Evolutionary conservation across 352 stramenopile species (phyloP), one percentile per base, ranked within the genome.

Genomic region (Globisporangium apiculatum): DNA sequence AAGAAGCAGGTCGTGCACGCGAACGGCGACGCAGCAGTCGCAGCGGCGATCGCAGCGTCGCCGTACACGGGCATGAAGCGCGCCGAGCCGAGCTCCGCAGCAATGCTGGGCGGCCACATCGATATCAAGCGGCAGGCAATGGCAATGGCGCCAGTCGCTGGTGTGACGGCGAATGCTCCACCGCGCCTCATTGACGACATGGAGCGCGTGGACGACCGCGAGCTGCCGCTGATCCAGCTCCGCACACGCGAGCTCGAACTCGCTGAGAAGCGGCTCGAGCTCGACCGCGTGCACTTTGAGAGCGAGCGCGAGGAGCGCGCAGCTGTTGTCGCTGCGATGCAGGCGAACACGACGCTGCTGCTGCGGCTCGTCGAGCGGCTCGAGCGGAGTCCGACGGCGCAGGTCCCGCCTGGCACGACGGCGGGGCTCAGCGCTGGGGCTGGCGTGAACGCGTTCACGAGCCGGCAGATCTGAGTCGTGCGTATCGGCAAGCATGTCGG

Each of bases 321-420:
- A 17, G 56, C 56, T 0, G 46, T 61, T 15, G 9, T 61, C 8
- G 38, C 56, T n/a, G 38, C 56, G 8, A 56, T 61, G 56, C 56
- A 61, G 42, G 49, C 56, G 15, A 61, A 51, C 48, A 56, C 56
- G 38, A 35, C 56, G 48, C 56, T 61, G 9, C 24, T 61, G 40
- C 18, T 61, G 56, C 56, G 56, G 8, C 48, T 61, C 24, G 35
- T 61, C 12, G 56, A 61, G 18, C 56, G 56, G 5, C 56, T 61
- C 4, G 56, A 61, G 47, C 55, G 48, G 24, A 31, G 24, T 31
- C 24, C 48, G 10, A 38, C 17, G 8, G 45, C 9, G 5, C 52
- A 45, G 17, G 12, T 6, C 8, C 18, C 18, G 3, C 51, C 38
- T 35, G 42, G 53, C 15, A 24, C n/a, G 41, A 46, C 41, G 9